phyloP scores from a whole-genome alignment of 805 yeast genomes.

The Cephaloascus fragrans region DNA sequence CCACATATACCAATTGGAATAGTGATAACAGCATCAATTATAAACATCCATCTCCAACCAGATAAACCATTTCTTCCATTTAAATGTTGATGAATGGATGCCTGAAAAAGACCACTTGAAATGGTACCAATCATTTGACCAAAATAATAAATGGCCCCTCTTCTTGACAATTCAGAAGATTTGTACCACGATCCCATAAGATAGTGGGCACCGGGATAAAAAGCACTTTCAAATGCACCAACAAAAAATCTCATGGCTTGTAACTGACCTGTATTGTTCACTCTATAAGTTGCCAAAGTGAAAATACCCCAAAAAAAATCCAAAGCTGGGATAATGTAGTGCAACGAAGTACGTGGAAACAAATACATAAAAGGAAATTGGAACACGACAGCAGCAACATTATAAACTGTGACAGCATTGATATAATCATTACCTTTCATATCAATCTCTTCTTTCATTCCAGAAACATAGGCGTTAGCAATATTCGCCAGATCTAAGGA shows the following conservation, averaged over 20 bases:
- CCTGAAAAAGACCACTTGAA: conserved; percentile 55
- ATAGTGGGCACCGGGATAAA: conserved; percentile 22
- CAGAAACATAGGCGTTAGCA: conserved; percentile 57
- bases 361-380: conserved; percentile 55
- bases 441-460: conserved; percentile 45
- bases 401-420: conserved; percentile 47
- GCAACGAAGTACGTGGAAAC: conserved; percentile 46
- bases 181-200: conserved; percentile 51
- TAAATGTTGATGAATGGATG: conserved; percentile 37
- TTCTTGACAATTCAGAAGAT: conserved; percentile 45
- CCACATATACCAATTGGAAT: conserved; percentile 49
- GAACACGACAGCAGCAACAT: conserved; percentile 49
- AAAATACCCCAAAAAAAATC: conserved; percentile 64
- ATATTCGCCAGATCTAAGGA: conserved; percentile 52
- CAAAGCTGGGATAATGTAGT: conserved; percentile 38
- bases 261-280: conserved; percentile 37
- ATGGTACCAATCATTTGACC: conserved; percentile 57
- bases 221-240: conserved; percentile 65
- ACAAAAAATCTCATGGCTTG: conserved; percentile 57
- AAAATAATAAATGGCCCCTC: conserved; percentile 52
- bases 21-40: conserved; percentile 54
- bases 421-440: conserved; percentile 57
- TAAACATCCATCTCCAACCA: conserved; percentile 71
- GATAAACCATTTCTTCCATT: conserved; percentile 42
- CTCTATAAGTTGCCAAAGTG: conserved; percentile 46